Conservation (phyloP, 306 rosid species). For the Rubus parviflorus region DNA sequence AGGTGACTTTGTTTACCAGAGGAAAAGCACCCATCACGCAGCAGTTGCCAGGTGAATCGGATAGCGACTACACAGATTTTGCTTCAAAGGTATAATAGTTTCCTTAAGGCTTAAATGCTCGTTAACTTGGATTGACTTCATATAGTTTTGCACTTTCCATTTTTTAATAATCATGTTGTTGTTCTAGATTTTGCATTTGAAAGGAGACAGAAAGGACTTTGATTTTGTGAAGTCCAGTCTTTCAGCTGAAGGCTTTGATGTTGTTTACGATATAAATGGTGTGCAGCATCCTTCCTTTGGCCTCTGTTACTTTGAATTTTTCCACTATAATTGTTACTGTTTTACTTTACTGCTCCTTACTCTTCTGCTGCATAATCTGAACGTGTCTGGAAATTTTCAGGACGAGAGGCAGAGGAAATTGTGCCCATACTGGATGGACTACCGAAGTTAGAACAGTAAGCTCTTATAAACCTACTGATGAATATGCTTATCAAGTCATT, state of each 20-base stretch:
- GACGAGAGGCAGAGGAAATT: constrained; percentile 89
- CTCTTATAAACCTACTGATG: constrained; percentile 6
- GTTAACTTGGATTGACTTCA: neutral
- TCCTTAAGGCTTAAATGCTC: constrained; percentile 7
- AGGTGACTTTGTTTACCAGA: constrained; percentile 96
- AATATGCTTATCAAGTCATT: neutral
- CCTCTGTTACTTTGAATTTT: constrained; percentile 7
- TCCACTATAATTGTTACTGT: neutral
- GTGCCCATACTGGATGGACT: constrained; percentile 84
- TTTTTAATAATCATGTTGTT: constrained; percentile 14
- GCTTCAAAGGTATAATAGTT: constrained; percentile 68
- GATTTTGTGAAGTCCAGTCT: constrained; percentile 89
- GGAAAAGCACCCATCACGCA: constrained; percentile 84
- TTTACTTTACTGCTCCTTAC: constrained; percentile 8
- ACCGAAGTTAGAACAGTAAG: constrained; percentile 91
- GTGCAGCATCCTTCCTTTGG: constrained; percentile 13
- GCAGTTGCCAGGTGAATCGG: constrained; percentile 89
- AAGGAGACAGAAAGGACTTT: constrained; percentile 89
- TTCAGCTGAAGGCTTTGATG: constrained; percentile 81
- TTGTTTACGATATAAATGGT: constrained; percentile 96
- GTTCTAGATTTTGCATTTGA: constrained; percentile 78
- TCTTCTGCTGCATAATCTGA: constrained; percentile 13
- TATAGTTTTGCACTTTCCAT: neutral
- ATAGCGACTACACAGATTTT: constrained; percentile 67
- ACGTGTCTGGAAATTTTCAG: constrained; percentile 41